A percentile compares a stretch with the other conserved stretches of the same genome.
Evolutionary conservation across 139 green algal genomes (phyloP).

Genomic region (Haematococcus lacustris): DNA sequence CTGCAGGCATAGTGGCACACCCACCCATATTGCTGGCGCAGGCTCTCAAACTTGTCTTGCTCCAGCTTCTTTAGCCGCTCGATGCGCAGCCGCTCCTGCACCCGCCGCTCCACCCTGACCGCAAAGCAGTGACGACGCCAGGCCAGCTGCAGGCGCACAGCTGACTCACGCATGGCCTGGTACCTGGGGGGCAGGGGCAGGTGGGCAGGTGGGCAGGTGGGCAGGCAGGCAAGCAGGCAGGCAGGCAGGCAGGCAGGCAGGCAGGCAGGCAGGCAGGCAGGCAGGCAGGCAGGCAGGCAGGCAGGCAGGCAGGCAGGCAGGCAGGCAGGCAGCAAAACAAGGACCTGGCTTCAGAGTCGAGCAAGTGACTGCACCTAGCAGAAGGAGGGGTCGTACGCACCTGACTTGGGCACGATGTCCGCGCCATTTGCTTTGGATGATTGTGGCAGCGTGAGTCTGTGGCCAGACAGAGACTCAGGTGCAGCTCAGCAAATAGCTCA

Average conservation of each 20-base stretch:
- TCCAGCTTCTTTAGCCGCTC: conserved; percentile 28
- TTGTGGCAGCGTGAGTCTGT: conserved; percentile 20
- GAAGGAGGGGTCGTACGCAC: too few species aligned
- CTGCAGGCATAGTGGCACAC: neutral
- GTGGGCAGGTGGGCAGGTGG: too few species aligned
- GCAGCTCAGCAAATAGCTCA: too few species aligned
- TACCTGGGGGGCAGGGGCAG: too few species aligned
- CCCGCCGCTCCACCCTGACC: conserved; percentile 18
- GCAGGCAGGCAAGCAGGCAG: too few species aligned
- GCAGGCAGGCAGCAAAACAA: neutral
- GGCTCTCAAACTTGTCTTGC: conserved; percentile 30
- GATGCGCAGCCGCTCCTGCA: conserved; percentile 22
- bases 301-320: neutral
- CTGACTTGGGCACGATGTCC: neutral
- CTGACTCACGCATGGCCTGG: conserved; percentile 11
- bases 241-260: too few species aligned
- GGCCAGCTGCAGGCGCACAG: conserved; percentile 44
- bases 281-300: neutral
- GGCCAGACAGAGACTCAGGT: too few species aligned
- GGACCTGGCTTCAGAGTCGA: too few species aligned
- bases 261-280: neutral
- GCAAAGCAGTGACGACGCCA: conserved; percentile 32
- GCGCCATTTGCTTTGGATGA: conserved; percentile 29
- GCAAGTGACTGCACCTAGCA: too few species aligned
- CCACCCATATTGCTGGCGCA: conserved; percentile 6